Percentiles rank a stretch among this genome's conserved stretches.
phyloP scores from a whole-genome alignment of 2,329 filamentous ascomycete genomes.

The Fusarium keratoplasticum region DNA sequence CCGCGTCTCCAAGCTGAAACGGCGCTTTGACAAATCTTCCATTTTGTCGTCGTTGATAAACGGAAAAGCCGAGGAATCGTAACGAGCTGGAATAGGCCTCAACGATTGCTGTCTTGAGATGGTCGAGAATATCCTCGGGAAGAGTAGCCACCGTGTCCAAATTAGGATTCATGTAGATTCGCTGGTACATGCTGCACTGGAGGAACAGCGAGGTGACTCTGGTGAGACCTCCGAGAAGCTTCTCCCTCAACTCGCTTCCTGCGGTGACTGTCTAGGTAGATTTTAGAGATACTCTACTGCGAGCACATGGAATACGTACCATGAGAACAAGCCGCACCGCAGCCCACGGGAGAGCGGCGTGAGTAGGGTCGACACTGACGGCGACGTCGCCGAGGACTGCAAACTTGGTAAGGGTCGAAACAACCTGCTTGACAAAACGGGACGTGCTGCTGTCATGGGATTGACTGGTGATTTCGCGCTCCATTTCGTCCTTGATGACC shows the following conservation, averaged over 20 bases:
- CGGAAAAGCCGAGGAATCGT: background rate
- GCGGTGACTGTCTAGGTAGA: background rate
- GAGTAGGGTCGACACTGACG: background rate
- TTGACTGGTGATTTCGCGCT: background rate
- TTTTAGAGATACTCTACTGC: background rate
- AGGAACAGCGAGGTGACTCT: background rate
- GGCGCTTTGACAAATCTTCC: background rate
- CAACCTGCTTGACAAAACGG: background rate
- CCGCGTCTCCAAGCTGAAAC: background rate
- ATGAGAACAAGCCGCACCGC: background rate
- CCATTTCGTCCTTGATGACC: background rate
- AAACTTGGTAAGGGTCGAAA: background rate
- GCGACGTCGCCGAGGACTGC: background rate
- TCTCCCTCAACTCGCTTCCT: background rate
- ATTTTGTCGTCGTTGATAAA: background rate
- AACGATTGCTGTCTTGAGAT: background rate
- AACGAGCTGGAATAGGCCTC: background rate
- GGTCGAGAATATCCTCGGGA: background rate
- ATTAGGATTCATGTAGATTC: background rate
- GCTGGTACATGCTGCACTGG: background rate
- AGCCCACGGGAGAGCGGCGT: background rate
- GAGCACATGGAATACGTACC: background rate
- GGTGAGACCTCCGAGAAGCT: background rate
- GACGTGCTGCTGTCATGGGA: background rate
- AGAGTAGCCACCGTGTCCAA: background rate